Base-by-base conservation (phyloP, 331 rosid genomes). In the Pyracantha coccinea region DNA sequence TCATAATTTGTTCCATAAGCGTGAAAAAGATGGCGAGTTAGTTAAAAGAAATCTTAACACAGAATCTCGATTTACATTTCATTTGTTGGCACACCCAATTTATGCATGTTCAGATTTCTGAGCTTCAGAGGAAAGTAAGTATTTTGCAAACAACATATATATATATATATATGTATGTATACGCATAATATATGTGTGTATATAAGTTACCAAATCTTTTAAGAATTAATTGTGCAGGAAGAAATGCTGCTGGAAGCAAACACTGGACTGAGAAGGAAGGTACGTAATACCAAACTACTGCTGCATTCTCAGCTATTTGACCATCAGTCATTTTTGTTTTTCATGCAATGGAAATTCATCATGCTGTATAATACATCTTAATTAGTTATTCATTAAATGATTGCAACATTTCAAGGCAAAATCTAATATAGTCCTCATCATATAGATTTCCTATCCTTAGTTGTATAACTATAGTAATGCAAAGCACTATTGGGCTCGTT, bases 121-220 rank as follows among this genome's bases (percentile, higher is more conserved):
- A 85, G 80, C 87, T 93, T 68, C 91, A 86, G 59, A 83, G 61
- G 59, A 93, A 87, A 95, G 98, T 61, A 7, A 27, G 19, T 61
- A 27, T 24, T 25, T 12, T 23, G 27, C 28, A 57, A 4, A 50
- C 20, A 50, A 50, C 20, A 54, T n/a, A 54, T 50, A 17, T 5
- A 16, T 16, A 50, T 53, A 7, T 19, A 53, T 53, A 7, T 45
- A 14, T 13, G 7, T 13, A 16, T 47, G 55, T 16, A 50, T 50
- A 17, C 27, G 20, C 10, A 17, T n/a, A 2, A 17, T 19, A 54
- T n/a, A 54, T 6, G 11, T 54, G 21, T 19, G 9, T 20, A 20
- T 20, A 55, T 19, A 19, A n/a, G 15, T 58, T 23, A 21, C 28
- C 29, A 21, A 55, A 20, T 55, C 52, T 71, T 32, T 35, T 29